These are phyloP conservation scores for Penicillium manginii DNA, from an alignment of 495 filamentous ascomycete genomes.

Conservation along the genomic window DNA sequence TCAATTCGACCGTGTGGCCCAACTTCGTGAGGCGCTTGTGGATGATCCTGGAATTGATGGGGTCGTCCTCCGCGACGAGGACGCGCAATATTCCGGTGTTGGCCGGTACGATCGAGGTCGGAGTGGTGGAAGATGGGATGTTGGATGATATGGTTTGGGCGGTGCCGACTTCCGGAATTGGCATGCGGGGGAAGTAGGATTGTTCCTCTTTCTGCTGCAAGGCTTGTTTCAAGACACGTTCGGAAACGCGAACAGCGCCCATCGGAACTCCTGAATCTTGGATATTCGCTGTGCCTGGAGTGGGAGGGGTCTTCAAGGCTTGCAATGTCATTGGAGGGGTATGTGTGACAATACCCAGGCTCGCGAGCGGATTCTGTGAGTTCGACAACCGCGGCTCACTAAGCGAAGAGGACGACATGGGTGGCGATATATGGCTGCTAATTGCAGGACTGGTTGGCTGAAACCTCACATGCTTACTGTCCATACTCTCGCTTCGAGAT, in stretches of 20 bases:
- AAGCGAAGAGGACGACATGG: slow-evolving; percentile 14
- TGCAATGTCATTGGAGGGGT: slow-evolving; percentile 23
- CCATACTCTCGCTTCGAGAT: slow-evolving; percentile 31
- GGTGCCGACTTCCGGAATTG: background rate
- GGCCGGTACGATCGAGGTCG: slow-evolving; percentile 18
- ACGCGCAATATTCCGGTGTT: slow-evolving; percentile 54
- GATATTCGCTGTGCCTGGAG: slow-evolving; percentile 42
- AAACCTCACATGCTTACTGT: slow-evolving; percentile 6
- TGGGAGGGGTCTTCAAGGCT: slow-evolving; percentile 22
- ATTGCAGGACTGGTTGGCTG: slow-evolving; percentile 15
- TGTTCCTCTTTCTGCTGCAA: slow-evolving; percentile 14
- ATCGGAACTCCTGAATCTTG: slow-evolving; percentile 45
- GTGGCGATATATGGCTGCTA: slow-evolving; percentile 22
- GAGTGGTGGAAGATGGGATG: slow-evolving; percentile 9
- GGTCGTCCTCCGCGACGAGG: slow-evolving; percentile 90
- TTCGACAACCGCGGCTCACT: slow-evolving; percentile 10
- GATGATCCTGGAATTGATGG: slow-evolving; percentile 87
- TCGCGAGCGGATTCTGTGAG: slow-evolving; percentile 24
- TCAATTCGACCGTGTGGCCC: slow-evolving; percentile 73
- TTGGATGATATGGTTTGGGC: slow-evolving; percentile 12
- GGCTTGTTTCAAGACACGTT: slow-evolving; percentile 26
- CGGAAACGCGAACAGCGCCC: slow-evolving; percentile 46
- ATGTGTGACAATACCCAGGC: slow-evolving; percentile 30
- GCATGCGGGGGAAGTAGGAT: slow-evolving; percentile 27
- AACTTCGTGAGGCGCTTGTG: slow-evolving; percentile 81